Base-by-base conservation (phyloP, 306 rosid genomes). In the Cucurbita ficifolia region DNA sequence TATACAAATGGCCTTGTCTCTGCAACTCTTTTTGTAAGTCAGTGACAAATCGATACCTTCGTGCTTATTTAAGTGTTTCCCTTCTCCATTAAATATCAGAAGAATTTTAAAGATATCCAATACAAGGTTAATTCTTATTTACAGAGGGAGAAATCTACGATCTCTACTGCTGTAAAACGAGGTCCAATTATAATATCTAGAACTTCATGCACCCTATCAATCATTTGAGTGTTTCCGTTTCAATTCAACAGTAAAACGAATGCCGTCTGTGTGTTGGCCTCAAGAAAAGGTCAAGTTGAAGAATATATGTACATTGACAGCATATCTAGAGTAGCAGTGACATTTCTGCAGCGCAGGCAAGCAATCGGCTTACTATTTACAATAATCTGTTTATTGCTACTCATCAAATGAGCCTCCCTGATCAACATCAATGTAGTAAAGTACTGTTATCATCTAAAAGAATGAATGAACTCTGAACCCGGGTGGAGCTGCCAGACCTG, bases 1-100 rank as follows among this genome's bases (percentile, higher is more conserved):
- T 10, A 43, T 33, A 21, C 33, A 73, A 39, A 22, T 12, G 64
- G 40, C 72, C 53, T 76, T 59, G 51, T 71, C 48, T n/a, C 39
- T 75, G 29, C 59, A 51, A 65, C 71, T 76, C 75, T 81, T 68
- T 55, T 74, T 81, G 59, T 46, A 45, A 68, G 73, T 67, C n/a
- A n/a, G 75, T 54, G 79, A 63, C 75, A 76, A 77, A 73, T 49
- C 82, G 77, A 63, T 67, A 19, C 73, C 39, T 4, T 76, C 74
- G 57, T 42, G 60, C 36, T 50, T 35, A 50, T 8, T 51, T 81
- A 74, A 10, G 55, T 69, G 45, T 55, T 82, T 68, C 71, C 55
- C 67, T 72, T 55, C 12, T 19, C 38, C 17, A 54, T 72, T 72
- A 35, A 29, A 36, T 53, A 54, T 72, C 35, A 29, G 38, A 14